Base-by-base conservation (phyloP, 23 red algal genomes). In the Gracilariopsis chorda region DNA sequence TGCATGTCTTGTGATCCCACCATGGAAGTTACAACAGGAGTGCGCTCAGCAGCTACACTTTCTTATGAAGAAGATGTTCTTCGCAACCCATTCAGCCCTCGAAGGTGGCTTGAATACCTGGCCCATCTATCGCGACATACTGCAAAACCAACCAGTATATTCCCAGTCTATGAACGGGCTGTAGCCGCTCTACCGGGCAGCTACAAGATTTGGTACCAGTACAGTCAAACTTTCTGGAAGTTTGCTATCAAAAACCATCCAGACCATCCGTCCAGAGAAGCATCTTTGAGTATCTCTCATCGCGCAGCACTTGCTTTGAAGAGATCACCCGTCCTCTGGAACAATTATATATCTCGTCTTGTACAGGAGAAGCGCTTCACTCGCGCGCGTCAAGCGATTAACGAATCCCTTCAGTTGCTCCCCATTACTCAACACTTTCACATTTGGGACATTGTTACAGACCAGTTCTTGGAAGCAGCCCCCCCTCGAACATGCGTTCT, bases 131-230 rank as follows among this genome's bases (percentile, higher is more conserved):
- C 32, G 29, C 51, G 36, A 29, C 53, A 49, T 4, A 44, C 61
- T 30, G 29, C 46, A 47, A 4, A 67, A 24, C 10, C 57, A 4
- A 37, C 71, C 19, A 68, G 37, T n/a, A 35, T 92, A 13, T 96
- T 90, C 80, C 59, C 47, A 3, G 77, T 96, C 4, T 92, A 93
- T 77, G 94, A 96, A 80, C 70, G 88, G 1, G 87, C 85, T 77
- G 72, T 96, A 20, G 94, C 88, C 0, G 61, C 94, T 16, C 62
- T 96, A 33, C 94, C 94, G 17, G 82, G 86, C 41, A 88, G 82
- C 60, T 96, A 96, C 70, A 96, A 96, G 77, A 81, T 96, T 23
- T 96, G 94, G 94, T 69, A 65, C 36, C 48, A 45, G 62, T 96
- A 96, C 80, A 48, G 60, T 1, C 21, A 78, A 57, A 69, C 57